Evolutionary conservation across 306 rosid genomes (phyloP), one percentile per base, ranked within the genome.

Genomic region (Astragalus glycyphyllos): DNA sequence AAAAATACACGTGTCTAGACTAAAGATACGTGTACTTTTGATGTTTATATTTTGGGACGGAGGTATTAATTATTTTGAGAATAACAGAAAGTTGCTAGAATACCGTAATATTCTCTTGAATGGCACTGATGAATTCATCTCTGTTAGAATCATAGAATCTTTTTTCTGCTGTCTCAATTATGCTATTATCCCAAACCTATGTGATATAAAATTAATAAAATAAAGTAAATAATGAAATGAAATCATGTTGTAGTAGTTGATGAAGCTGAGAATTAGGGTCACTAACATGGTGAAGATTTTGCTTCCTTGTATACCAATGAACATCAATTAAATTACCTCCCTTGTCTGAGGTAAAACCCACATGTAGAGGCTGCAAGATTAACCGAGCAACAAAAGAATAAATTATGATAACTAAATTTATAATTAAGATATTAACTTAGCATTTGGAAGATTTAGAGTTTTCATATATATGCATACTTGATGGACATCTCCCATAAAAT

Each of bases 241-340:
- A 58, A 54, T 10, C 31, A 49, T 8, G 11, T 8, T 13, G 23
- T 63, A 35, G 63, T 45, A 65, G 72, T 2, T 60, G 77, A 38
- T 47, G 45, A n/a, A 65, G 23, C 5, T 55, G 50, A 59, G 57
- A 55, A 29, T 55, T 41, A 20, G 12, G 55, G 76, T 85, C 55
- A 90, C 88, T 86, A 47, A 93, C 98, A 83, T 90, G 98, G 74
- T 93, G 98, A 72, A 93, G 98, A 82, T 89, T 90, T 80, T 85
- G 86, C 78, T 84, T 84, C 73, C 79, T 84, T 13, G 82, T 90
- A 71, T 65, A 90, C 98, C 98, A 94, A 45, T 87, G 87, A 68
- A 94, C 83, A 32, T 86, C 68, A 38, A 94, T 87, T 46, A 81
- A 77, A 57, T 94, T 94, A 23, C 67, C 98, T 70, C 98, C 98